A percentile compares a stretch with the other conserved stretches of the same genome.
phyloP scores from a whole-genome alignment of 129 eudicot genomes.

The Sambucus nigra region DNA sequence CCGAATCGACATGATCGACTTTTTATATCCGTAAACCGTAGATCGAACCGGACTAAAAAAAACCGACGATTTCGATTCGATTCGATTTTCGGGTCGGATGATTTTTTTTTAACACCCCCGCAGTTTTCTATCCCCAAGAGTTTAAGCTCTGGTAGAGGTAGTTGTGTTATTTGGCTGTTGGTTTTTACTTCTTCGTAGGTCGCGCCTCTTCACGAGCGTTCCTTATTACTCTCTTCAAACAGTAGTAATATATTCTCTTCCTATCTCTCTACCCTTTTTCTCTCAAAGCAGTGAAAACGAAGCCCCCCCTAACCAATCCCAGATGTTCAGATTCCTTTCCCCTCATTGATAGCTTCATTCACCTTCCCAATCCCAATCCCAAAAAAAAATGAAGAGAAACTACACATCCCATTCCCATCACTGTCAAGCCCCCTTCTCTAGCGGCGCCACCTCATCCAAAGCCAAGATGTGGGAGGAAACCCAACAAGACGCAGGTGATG shows the following conservation, averaged over 20 bases:
- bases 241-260: constrained; percentile 1
- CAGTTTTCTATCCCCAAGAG: too few species aligned
- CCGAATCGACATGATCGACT: too few species aligned
- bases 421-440: background rate
- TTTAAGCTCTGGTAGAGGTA: background rate
- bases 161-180: constrained; percentile 20
- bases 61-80: too few species aligned
- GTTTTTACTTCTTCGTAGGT: constrained; percentile 26
- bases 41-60: too few species aligned
- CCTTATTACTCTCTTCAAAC: background rate
- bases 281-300: constrained; percentile 13
- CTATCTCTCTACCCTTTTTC: constrained; percentile 8
- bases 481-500: constrained; percentile 41
- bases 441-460: constrained; percentile 11
- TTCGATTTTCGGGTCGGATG: too few species aligned
- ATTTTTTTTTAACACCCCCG: too few species aligned
- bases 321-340: constrained; percentile 30
- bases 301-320: constrained; percentile 26
- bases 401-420: background rate
- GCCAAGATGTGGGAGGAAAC: constrained; percentile 28
- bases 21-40: too few species aligned
- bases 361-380: background rate
- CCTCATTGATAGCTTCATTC: constrained; percentile 10
- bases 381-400: constrained; percentile 24
- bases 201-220: constrained; percentile 43